Evolutionary conservation across 73 alveolate species (phyloP), one percentile per base, ranked within the genome.

Genomic region (Effrenium voratum): DNA sequence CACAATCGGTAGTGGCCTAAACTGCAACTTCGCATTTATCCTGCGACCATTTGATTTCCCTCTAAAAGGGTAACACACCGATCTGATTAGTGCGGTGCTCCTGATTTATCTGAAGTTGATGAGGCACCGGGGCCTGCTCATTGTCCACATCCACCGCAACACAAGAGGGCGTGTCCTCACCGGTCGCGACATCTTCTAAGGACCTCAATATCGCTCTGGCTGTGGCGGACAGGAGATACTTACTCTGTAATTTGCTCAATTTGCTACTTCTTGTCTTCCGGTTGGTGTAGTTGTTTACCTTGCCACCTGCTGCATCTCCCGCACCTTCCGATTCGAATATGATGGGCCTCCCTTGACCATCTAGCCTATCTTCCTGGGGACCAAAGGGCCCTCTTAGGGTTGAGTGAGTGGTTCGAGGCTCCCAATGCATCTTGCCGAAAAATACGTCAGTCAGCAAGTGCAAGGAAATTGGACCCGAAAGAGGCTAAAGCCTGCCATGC

Each of bases 91-190:
- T 26, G 13, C 80, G 36, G n/a, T 32, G 2, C 5, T 13, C 30
- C 32, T 68, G 80, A 32, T 15, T 36, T 22, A 3, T 10, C 28
- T 32, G 75, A 24, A 5, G 36, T 8, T 32, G 40, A 60, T 34
- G 82, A n/a, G n/a, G n/a, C n/a, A n/a, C n/a, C 24, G 47, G 44
- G 32, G 59, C 94, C 83, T 86, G 63, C 60, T 46, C 83, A 5
- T 66, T 66, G 22, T 38, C 34, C 41, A 38, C 46, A 43, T 86
- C 94, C 63, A 86, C 94, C 6, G 94, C 94, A 5, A 86, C 94
- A 5, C 83, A 60, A 34, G 47, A 52, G 13, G 94, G 94, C 34
- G 76, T 70, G 13, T 70, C 52, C 47, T 57, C 63, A 15, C 52
- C 63, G 26, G 40, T 70, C 55, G 83, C 50, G 40, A 86, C 66